Percentiles rank a stretch among this genome's conserved stretches.
Conservation (phyloP, 2,329 filamentous ascomycete genomes). For the Furcasterigmium sp. region DNA sequence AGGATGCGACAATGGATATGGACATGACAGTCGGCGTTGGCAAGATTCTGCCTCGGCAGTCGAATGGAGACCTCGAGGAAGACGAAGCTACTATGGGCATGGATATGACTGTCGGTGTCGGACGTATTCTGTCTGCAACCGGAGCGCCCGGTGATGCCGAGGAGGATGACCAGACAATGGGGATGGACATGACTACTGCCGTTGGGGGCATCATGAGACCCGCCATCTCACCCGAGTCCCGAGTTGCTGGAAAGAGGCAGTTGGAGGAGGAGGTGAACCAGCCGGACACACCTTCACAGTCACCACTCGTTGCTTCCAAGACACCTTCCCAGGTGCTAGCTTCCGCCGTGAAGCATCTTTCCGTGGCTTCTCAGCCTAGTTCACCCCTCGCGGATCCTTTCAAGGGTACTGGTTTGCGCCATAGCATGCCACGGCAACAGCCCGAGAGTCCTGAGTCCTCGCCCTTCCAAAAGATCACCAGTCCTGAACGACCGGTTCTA, state of each 20-base stretch:
- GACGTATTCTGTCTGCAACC: conserved; percentile 47
- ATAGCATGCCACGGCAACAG: conserved; percentile 36
- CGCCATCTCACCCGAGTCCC: conserved; percentile 28
- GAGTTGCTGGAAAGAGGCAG: conserved; percentile 45
- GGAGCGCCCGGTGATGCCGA: conserved; percentile 18
- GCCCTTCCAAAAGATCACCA: neutral
- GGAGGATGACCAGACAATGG: conserved; percentile 41
- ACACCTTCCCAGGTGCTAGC: conserved; percentile 28
- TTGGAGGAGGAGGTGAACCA: conserved; percentile 55
- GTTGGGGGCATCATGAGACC: conserved; percentile 56
- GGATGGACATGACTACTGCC: conserved; percentile 64
- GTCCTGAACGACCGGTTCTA: conserved; percentile 4
- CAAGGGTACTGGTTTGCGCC: conserved; percentile 41
- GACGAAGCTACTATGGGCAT: conserved; percentile 36
- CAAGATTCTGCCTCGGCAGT: conserved; percentile 27
- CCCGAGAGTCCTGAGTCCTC: conserved; percentile 33
- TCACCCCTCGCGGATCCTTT: conserved; percentile 50
- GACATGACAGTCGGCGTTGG: conserved; percentile 49
- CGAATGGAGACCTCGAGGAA: conserved; percentile 10
- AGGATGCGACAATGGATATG: conserved; percentile 51
- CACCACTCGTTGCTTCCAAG: conserved; percentile 27
- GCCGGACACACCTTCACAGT: conserved; percentile 37
- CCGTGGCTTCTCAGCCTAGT: conserved; percentile 26
- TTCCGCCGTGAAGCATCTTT: conserved; percentile 14
- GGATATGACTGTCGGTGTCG: conserved; percentile 59